Conservation (phyloP, 1,139 yeast genomes). For the Suhomyces bokatorum region DNA sequence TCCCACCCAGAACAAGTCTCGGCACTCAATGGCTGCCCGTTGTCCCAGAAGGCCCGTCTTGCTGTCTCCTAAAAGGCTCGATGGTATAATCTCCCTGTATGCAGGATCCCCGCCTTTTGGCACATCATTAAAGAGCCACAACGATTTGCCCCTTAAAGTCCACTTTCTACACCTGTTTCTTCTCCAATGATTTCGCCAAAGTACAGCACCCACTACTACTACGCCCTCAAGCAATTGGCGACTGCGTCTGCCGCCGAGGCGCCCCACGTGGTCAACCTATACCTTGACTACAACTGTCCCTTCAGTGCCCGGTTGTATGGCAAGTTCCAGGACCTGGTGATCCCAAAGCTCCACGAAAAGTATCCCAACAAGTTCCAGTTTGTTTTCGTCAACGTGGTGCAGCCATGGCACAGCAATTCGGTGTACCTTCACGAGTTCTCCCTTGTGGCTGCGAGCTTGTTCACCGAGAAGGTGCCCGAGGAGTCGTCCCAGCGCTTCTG, state of each 20-base stretch:
- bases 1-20: no score
- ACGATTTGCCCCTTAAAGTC: no score
- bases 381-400: slow-evolving; percentile 65
- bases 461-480: slow-evolving; percentile 38
- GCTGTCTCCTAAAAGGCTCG: no score
- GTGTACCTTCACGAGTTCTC: slow-evolving; percentile 69
- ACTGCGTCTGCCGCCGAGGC: slow-evolving; percentile 18
- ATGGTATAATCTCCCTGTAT: no score
- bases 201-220: slow-evolving; percentile 41
- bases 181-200: slow-evolving; percentile 42
- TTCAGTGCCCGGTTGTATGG: slow-evolving; percentile 65
- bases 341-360: slow-evolving; percentile 51
- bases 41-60: no score
- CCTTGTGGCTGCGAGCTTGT: slow-evolving; percentile 62
- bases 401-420: slow-evolving; percentile 86
- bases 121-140: background rate
- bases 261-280: slow-evolving; percentile 49
- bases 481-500: slow-evolving; percentile 51
- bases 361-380: slow-evolving; percentile 57
- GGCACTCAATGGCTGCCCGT: no score
- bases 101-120: no score
- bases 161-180: background rate
- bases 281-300: slow-evolving; percentile 79
- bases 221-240: slow-evolving; percentile 23
- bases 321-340: slow-evolving; percentile 52